Conservation (phyloP, 768 basidiomycete species). For the Suillus luteus region DNA sequence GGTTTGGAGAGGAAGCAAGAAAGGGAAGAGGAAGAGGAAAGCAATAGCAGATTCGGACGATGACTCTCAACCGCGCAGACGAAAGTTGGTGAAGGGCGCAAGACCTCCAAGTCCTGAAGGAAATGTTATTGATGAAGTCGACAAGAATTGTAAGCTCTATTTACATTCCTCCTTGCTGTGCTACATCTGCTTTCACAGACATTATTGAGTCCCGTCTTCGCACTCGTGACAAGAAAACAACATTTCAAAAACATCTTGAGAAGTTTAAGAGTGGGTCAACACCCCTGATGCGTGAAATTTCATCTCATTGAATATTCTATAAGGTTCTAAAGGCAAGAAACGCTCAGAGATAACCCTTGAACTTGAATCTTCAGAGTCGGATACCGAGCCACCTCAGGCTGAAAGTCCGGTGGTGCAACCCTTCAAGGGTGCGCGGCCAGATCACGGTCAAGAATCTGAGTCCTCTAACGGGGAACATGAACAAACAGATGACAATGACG, state of each 20-base stretch:
- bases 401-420: conserved; percentile 31
- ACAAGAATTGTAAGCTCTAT: conserved; percentile 53
- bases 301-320: background rate
- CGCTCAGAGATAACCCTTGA: conserved; percentile 36
- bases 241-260: conserved; percentile 65
- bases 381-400: conserved; percentile 29
- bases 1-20: conserved; percentile 23
- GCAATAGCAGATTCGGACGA: conserved; percentile 36
- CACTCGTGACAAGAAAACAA: conserved; percentile 55
- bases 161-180: conserved; percentile 7
- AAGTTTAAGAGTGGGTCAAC: conserved; percentile 57
- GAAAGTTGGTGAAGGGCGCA: conserved; percentile 45
- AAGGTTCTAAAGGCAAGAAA: conserved; percentile 43
- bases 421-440: conserved; percentile 50
- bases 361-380: conserved; percentile 35
- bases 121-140: conserved; percentile 49
- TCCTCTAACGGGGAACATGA: conserved; percentile 39
- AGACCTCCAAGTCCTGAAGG: conserved; percentile 46
- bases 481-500: conserved; percentile 29
- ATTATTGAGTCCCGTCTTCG: conserved; percentile 69
- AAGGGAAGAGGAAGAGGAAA: conserved; percentile 24
- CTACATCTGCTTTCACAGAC: conserved; percentile 37
- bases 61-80: conserved; percentile 37
- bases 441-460: conserved; percentile 38
- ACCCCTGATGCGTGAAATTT: conserved; percentile 8